These are phyloP conservation scores for Metschnikowia bowlesiae DNA, from an alignment of 805 yeast species.

Conservation along the genomic window DNA sequence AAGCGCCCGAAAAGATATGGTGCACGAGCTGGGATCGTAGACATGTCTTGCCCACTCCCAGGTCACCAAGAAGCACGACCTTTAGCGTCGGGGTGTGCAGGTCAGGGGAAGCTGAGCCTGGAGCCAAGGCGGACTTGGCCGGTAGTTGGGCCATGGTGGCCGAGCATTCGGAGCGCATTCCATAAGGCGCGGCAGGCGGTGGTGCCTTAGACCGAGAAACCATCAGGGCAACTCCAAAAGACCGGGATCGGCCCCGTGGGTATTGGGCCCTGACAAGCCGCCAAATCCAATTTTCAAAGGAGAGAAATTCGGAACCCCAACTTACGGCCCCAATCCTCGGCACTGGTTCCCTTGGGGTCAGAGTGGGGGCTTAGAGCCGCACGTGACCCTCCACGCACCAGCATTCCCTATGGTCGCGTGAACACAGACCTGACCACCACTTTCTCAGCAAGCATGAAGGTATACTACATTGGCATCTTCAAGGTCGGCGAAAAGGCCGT, in stretches of 20 bases:
- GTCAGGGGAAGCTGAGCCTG: conserved; percentile 1
- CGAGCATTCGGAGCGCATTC: neutral
- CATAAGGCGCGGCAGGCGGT: neutral
- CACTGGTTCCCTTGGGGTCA: too few species aligned
- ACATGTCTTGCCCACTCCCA: conserved; percentile 59
- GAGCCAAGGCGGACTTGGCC: conserved; percentile 1
- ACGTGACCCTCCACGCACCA: neutral
- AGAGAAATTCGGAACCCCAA: neutral
- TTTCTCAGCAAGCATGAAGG: conserved; percentile 55
- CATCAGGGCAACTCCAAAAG: too few species aligned
- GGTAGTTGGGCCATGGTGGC: conserved; percentile 1
- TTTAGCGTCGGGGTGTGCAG: conserved; percentile 25
- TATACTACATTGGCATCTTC: conserved; percentile 84
- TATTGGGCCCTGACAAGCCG: too few species aligned
- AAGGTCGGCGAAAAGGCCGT: conserved; percentile 64
- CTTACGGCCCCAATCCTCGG: neutral
- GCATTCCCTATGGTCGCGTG: neutral
- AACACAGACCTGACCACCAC: neutral
- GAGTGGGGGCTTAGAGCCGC: neutral
- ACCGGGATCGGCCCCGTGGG: too few species aligned
- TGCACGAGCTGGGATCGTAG: conserved; percentile 52
- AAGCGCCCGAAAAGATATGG: conserved; percentile 51
- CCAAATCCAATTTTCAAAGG: too few species aligned
- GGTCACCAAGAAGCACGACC: conserved; percentile 55
- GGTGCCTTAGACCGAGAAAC: too few species aligned